Conservation (phyloP, 1,139 yeast species). For the Spencermartinsiella ligniputridi region DNA sequence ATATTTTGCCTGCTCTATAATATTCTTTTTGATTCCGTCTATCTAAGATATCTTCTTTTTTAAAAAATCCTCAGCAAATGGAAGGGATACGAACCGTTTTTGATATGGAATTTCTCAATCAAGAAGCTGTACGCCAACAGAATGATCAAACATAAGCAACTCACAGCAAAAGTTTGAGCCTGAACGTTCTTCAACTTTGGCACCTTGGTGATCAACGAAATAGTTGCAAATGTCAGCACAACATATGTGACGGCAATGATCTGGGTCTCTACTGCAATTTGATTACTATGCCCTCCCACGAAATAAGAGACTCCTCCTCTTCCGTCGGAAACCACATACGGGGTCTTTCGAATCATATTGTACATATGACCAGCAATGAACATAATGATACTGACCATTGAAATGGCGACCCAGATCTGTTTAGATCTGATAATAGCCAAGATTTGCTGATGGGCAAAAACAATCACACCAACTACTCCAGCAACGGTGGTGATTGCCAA, state of each 20-base stretch:
- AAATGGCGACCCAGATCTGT: conserved; percentile 63
- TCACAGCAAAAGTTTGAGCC: conserved; percentile 46
- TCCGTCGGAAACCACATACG: conserved; percentile 55
- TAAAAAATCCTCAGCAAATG: conserved; percentile 34
- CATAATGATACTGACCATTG: conserved; percentile 58
- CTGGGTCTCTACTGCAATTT: conserved; percentile 59
- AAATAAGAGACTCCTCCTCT: conserved; percentile 62
- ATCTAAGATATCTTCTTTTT: neutral
- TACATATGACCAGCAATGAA: conserved; percentile 92
- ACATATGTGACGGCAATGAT: conserved; percentile 40
- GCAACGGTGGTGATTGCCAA: conserved; percentile 25
- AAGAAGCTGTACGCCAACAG: conserved; percentile 48
- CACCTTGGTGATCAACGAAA: conserved; percentile 46
- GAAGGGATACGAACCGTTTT: conserved; percentile 57
- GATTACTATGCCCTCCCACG: conserved; percentile 64
- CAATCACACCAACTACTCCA: conserved; percentile 25
- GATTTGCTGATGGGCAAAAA: conserved; percentile 13
- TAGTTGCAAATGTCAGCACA: conserved; percentile 36
- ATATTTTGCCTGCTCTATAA: no score
- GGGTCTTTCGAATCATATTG: conserved; percentile 76
- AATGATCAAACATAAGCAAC: conserved; percentile 38
- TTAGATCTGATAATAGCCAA: conserved; percentile 35
- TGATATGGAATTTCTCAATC: conserved; percentile 49
- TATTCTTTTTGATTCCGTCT: no score
- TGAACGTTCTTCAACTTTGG: conserved; percentile 43